phyloP scores from a whole-genome alignment of 2,329 filamentous ascomycete genomes.

The Aspergillus phoenicis region DNA sequence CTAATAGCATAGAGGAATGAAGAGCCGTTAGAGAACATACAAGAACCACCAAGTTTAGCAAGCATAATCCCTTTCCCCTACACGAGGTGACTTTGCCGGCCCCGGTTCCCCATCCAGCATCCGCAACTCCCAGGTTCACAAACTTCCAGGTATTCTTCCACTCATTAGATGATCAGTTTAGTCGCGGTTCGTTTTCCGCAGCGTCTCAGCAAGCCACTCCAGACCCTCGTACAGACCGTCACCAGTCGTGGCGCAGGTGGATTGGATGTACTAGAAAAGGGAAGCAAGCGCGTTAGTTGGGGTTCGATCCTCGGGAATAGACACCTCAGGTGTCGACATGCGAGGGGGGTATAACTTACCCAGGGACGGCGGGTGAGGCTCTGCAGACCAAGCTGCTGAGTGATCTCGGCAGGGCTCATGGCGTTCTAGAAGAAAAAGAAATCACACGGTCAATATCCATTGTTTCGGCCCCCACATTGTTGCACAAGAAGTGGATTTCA shows the following conservation, averaged over 20 bases:
- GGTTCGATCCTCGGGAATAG: not conserved
- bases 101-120: constrained; percentile 39
- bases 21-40: constrained; percentile 41
- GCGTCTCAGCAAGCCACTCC: constrained; percentile 83
- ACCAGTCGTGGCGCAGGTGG: constrained; percentile 96
- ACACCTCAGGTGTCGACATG: not conserved
- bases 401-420: constrained; percentile 99
- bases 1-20: constrained; percentile 47
- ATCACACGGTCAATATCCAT: constrained; percentile 11
- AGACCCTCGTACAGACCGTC: constrained; percentile 99
- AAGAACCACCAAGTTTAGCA: constrained; percentile 31
- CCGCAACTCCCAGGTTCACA: constrained; percentile 39
- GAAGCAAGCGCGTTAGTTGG: not conserved
- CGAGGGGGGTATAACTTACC: constrained; percentile 66
- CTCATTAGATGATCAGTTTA: constrained; percentile 43
- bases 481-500: not conserved
- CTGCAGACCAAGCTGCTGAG: constrained; percentile 99
- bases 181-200: constrained; percentile 67
- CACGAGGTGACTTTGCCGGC: constrained; percentile 34
- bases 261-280: constrained; percentile 85
- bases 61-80: constrained; percentile 33
- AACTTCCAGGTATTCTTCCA: constrained; percentile 38
- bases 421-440: constrained; percentile 68
- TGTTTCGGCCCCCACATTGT: too few relatives aligned
- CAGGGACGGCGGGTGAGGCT: constrained; percentile 97